Evolutionary conservation across 2,329 filamentous ascomycete genomes (phyloP).

Genomic region (Davidsoniella eucalypti): DNA sequence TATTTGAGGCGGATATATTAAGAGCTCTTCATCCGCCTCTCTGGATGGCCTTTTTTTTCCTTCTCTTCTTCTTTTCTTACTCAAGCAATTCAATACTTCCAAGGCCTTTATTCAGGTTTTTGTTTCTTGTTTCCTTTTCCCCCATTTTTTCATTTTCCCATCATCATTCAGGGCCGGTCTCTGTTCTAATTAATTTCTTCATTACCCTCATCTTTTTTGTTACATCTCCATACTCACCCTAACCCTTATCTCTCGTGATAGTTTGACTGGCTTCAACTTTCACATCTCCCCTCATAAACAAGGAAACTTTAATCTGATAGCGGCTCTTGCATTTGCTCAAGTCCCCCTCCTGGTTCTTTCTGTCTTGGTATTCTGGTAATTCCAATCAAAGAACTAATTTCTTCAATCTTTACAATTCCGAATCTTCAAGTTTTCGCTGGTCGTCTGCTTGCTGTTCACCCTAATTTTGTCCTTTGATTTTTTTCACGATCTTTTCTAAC

Average conservation of each 20-base stretch:
- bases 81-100: conserved; percentile 48
- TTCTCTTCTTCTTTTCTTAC: conserved; percentile 27
- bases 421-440: conserved; percentile 14
- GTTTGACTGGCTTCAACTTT: conserved; percentile 13
- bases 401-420: background rate
- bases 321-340: conserved; percentile 10
- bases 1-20: no score
- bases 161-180: conserved; percentile 37
- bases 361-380: conserved; percentile 11
- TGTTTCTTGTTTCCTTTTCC: conserved; percentile 22
- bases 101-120: conserved; percentile 39
- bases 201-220: background rate
- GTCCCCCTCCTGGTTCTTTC: background rate
- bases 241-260: conserved; percentile 13
- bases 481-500: conserved; percentile 15
- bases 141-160: conserved; percentile 24
- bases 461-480: conserved; percentile 14
- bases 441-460: conserved; percentile 19
- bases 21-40: no score
- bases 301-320: conserved; percentile 9
- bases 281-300: background rate
- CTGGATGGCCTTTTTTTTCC: conserved; percentile 17
- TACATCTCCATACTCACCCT: conserved; percentile 14
- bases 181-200: conserved; percentile 21
- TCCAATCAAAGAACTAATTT: conserved; percentile 10